These are phyloP conservation scores for Anthoceros angustus DNA, from an alignment of 225 moss, liverwort and hornwort species.

Conservation along the genomic window DNA sequence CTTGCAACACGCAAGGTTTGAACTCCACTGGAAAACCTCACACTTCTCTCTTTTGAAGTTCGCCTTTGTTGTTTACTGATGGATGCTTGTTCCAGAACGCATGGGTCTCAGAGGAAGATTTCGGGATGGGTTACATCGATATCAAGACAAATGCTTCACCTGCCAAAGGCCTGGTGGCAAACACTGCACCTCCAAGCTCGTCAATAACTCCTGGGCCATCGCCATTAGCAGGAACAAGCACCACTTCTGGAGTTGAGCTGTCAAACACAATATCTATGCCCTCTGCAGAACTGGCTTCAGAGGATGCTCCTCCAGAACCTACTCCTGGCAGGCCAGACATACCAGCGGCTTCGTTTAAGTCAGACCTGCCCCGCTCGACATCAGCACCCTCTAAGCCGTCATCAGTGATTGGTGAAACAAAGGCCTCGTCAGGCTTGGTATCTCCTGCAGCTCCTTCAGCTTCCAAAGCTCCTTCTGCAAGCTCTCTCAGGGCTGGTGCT, in stretches of 20 bases:
- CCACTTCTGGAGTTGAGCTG: slow-evolving; percentile 20
- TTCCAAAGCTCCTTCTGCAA: not conserved
- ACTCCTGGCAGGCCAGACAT: not conserved
- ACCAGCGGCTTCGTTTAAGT: not conserved
- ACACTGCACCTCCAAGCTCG: slow-evolving; percentile 33
- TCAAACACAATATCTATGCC: slow-evolving; percentile 21
- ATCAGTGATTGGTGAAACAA: not conserved
- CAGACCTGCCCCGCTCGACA: not conserved
- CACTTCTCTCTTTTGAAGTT: slow-evolving; percentile 10
- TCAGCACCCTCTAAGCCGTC: not conserved
- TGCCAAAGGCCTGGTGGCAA: slow-evolving; percentile 27
- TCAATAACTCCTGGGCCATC: slow-evolving; percentile 29
- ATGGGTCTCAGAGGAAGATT: slow-evolving; percentile 95
- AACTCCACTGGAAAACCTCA: slow-evolving; percentile 1
- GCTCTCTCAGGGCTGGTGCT: not conserved
- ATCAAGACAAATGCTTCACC: slow-evolving; percentile 45
- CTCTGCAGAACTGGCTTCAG: slow-evolving; percentile 6
- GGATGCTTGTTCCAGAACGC: slow-evolving; percentile 39
- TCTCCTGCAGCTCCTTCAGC: not conserved
- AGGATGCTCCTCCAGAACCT: not conserved
- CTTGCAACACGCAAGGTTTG: slow-evolving; percentile 87
- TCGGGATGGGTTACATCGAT: slow-evolving; percentile 82
- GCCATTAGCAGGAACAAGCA: slow-evolving; percentile 19
- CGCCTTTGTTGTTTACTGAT: not conserved
- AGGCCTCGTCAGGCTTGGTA: not conserved